Conservation (phyloP, 768 basidiomycete genomes). For the Leccinellum rugosiceps region DNA sequence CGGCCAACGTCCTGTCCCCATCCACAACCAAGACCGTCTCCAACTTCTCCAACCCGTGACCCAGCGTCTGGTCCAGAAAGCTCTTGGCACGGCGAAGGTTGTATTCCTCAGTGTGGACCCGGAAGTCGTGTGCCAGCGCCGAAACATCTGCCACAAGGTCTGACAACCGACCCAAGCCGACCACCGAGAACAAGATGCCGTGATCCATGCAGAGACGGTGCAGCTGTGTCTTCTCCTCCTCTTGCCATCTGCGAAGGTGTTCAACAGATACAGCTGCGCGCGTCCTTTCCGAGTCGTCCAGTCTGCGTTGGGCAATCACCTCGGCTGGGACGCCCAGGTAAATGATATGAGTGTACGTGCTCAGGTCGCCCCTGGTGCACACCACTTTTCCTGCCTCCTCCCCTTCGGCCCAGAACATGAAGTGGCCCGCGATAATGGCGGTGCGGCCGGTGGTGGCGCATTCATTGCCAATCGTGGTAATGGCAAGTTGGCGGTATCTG, state of each 20-base stretch:
- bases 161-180: constrained; percentile 8
- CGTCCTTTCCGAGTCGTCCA: constrained; percentile 6
- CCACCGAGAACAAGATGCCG: constrained; percentile 13
- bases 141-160: constrained; percentile 14
- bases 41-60: constrained; percentile 10
- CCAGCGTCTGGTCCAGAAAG: constrained; percentile 13
- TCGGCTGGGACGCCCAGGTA: constrained; percentile 10
- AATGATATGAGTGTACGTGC: constrained; percentile 16
- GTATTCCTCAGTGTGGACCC: constrained; percentile 11
- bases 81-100: constrained; percentile 13
- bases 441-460: constrained; percentile 8
- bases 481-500: constrained; percentile 12
- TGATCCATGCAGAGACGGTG: constrained; percentile 15
- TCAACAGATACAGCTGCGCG: constrained; percentile 7
- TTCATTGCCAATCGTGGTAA: constrained; percentile 10
- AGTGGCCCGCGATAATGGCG: constrained; percentile 11
- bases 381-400: constrained; percentile 16
- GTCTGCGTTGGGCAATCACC: constrained; percentile 15
- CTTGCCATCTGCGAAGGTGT: constrained; percentile 15
- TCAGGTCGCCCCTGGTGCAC: constrained; percentile 15
- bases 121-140: constrained; percentile 8
- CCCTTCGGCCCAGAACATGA: constrained; percentile 16
- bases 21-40: constrained; percentile 12
- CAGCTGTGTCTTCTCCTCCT: constrained; percentile 14
- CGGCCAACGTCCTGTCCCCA: constrained; percentile 11